These are phyloP conservation scores for Ilyonectria sp. DNA, from an alignment of 2,329 filamentous ascomycete genomes.

Conservation along the genomic window DNA sequence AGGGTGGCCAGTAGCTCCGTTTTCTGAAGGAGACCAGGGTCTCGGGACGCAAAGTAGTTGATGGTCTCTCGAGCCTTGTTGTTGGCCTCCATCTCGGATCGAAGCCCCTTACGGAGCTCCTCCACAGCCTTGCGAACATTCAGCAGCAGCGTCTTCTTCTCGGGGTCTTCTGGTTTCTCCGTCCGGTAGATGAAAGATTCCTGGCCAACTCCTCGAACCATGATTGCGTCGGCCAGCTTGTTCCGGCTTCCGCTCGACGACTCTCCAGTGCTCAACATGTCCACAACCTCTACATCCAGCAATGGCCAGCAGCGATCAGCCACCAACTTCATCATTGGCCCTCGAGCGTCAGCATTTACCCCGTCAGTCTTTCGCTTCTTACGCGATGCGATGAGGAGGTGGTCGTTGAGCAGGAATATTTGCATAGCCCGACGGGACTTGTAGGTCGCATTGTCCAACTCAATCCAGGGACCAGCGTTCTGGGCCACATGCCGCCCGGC, in stretches of 20 bases:
- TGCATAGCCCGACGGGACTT: constrained; percentile 92
- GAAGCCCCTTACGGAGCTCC: constrained; percentile 87
- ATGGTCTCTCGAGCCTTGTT: constrained; percentile 88
- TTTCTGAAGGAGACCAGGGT: constrained; percentile 83
- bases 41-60: constrained; percentile 86
- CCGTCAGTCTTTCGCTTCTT: constrained; percentile 93
- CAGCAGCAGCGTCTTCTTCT: constrained; percentile 86
- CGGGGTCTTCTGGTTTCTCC: constrained; percentile 82
- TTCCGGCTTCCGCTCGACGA: constrained; percentile 65
- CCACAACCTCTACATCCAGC: constrained; percentile 92
- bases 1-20: constrained; percentile 84
- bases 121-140: constrained; percentile 95
- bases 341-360: constrained; percentile 63
- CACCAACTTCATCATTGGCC: constrained; percentile 81
- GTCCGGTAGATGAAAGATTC: constrained; percentile 97
- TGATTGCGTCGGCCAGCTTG: constrained; percentile 87
- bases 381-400: constrained; percentile 89
- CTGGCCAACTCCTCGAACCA: constrained; percentile 86
- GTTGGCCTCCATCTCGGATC: constrained; percentile 89
- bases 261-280: constrained; percentile 80
- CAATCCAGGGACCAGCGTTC: constrained; percentile 94
- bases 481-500: constrained; percentile 94
- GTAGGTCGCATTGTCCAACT: constrained; percentile 97
- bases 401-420: constrained; percentile 94
- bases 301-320: constrained; percentile 96